Evolutionary conservation across 108 stramenopile species (phyloP).

Genomic region (Mediolabrus comicus): DNA sequence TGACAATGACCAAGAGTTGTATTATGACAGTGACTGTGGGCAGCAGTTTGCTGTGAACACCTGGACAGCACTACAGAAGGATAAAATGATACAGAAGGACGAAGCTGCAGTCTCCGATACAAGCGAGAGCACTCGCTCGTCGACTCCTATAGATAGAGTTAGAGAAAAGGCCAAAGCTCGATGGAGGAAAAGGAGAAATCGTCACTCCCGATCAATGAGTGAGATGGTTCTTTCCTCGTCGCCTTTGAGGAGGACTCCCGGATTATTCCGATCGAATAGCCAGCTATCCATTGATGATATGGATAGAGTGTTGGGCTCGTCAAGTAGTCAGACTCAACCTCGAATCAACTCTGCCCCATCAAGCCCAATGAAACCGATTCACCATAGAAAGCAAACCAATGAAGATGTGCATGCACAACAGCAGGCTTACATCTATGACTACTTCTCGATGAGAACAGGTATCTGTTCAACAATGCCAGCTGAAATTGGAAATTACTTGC

Average conservation of each 20-base stretch:
- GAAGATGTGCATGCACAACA: conserved; percentile 10
- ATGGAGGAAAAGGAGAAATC: background rate
- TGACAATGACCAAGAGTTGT: conserved; percentile 17
- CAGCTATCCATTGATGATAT: background rate
- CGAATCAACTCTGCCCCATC: background rate
- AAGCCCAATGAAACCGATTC: background rate
- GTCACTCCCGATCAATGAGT: background rate
- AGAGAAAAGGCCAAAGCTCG: background rate
- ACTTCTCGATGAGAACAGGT: conserved; percentile 37
- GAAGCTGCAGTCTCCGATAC: background rate
- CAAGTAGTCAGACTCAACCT: background rate
- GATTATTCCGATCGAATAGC: background rate
- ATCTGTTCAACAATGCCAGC: conserved; percentile 11
- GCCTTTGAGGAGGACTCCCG: background rate
- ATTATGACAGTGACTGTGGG: conserved; percentile 46
- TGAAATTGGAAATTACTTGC: conserved; percentile 32
- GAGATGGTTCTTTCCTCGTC: background rate
- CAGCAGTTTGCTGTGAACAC: conserved; percentile 8
- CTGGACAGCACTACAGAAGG: background rate
- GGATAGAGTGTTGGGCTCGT: background rate
- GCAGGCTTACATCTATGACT: conserved; percentile 37
- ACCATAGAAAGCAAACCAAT: background rate
- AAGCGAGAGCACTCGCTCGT: background rate
- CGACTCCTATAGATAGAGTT: background rate
- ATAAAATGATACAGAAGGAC: background rate